Evolutionary conservation across 257 asterid species (phyloP).

Genomic region (Vinca minor): DNA sequence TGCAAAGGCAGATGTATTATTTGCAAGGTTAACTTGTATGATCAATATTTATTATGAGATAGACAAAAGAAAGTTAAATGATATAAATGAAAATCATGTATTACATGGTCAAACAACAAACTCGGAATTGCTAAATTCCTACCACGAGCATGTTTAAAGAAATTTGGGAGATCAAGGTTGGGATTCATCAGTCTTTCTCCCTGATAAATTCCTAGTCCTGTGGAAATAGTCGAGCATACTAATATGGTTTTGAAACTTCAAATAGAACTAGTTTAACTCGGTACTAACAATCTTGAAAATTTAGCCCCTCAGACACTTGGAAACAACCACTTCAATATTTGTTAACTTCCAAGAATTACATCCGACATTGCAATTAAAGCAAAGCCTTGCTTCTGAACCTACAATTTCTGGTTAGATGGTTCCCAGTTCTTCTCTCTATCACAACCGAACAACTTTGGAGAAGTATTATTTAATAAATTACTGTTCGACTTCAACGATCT

Average conservation of each 20-base stretch:
- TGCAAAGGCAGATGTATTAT: constrained; percentile 18
- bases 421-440: neutral
- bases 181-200: neutral
- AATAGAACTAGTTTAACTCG: neutral
- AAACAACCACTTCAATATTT: neutral
- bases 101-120: neutral
- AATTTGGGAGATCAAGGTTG: too few relatives aligned
- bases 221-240: neutral
- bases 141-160: too few relatives aligned
- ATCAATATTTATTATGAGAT: too few relatives aligned
- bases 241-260: neutral
- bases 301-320: neutral
- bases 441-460: neutral
- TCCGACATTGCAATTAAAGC: neutral
- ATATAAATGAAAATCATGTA: neutral
- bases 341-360: neutral
- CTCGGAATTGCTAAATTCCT: neutral
- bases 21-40: constrained; percentile 2
- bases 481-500: neutral
- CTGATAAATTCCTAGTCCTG: neutral
- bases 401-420: neutral
- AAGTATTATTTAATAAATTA: neutral
- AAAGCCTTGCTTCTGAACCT: neutral
- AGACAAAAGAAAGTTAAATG: neutral
- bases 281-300: neutral